These are phyloP conservation scores for Curvularia sp. DNA, from an alignment of 2,329 filamentous ascomycete genomes.

Conservation along the genomic window DNA sequence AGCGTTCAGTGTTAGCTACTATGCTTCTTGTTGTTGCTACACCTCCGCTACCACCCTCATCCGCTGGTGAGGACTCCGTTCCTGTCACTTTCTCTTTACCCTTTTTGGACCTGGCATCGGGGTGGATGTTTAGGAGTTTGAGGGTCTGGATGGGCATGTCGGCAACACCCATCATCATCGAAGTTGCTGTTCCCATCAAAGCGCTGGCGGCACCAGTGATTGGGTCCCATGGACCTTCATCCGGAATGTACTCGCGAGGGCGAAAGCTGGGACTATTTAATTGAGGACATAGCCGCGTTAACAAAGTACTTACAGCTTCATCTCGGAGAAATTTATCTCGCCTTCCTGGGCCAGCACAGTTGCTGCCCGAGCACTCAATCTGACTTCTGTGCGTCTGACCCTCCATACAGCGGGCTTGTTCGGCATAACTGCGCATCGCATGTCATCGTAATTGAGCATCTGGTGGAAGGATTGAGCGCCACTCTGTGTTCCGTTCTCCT, in stretches of 20 bases:
- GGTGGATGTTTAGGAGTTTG: conserved; percentile 57
- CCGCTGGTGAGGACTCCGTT: conserved; percentile 25
- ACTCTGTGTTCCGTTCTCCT: conserved; percentile 48
- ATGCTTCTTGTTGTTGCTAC: conserved; percentile 21
- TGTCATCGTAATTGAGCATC: conserved; percentile 49
- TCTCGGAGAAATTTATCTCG: conserved; percentile 46
- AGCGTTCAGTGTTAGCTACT: conserved; percentile 23
- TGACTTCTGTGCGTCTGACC: conserved; percentile 48
- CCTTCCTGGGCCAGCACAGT: conserved; percentile 50
- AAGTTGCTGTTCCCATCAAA: conserved; percentile 81
- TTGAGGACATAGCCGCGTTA: not conserved
- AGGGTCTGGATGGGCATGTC: conserved; percentile 69
- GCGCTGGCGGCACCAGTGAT: conserved; percentile 69
- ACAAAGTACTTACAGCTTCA: conserved; percentile 46
- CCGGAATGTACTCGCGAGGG: conserved; percentile 50
- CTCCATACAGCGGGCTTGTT: conserved; percentile 49
- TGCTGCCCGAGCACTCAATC: conserved; percentile 49
- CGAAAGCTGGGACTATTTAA: conserved; percentile 43
- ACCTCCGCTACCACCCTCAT: conserved; percentile 23
- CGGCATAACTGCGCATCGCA: conserved; percentile 46
- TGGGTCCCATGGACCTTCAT: conserved; percentile 52
- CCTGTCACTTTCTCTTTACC: conserved; percentile 33
- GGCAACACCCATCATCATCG: conserved; percentile 81
- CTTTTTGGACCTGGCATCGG: conserved; percentile 42
- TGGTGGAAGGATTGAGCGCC: conserved; percentile 51